Conservation (phyloP, 1,284 basidiomycete genomes). For the Chondrostereum purpureum region DNA sequence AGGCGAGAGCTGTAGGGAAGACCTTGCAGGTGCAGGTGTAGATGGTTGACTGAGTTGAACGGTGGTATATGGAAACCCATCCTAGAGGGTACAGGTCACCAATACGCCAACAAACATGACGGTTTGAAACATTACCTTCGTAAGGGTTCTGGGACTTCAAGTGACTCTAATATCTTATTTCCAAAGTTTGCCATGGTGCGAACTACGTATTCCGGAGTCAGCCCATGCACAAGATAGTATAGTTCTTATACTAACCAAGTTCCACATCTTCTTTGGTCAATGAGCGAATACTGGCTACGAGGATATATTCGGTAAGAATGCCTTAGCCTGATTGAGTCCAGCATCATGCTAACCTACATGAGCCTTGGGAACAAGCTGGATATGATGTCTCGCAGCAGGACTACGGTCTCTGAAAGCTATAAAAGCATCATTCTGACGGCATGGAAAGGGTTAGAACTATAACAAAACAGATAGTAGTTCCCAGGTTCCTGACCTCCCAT, state of each 20-base stretch:
- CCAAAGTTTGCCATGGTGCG: conserved; percentile 58
- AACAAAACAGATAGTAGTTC: background rate
- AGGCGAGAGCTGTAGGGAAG: conserved; percentile 53
- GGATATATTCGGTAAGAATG: background rate
- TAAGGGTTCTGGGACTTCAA: conserved; percentile 29
- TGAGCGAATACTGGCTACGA: conserved; percentile 42
- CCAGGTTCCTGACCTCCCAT: conserved; percentile 55
- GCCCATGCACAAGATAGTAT: background rate
- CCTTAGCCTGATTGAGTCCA: background rate
- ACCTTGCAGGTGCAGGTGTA: conserved; percentile 75
- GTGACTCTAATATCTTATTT: conserved; percentile 40
- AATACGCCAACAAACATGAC: conserved; percentile 2
- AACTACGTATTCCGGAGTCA: conserved; percentile 34
- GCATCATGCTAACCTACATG: conserved; percentile 44
- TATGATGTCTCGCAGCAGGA: conserved; percentile 55
- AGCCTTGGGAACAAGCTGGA: conserved; percentile 57
- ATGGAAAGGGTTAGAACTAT: background rate
- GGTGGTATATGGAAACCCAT: conserved; percentile 82
- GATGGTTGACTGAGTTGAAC: conserved; percentile 71
- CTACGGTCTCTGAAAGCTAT: conserved; percentile 60
- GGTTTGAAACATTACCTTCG: conserved; percentile 36
- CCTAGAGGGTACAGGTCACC: conserved; percentile 25
- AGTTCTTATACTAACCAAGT: conserved; percentile 34
- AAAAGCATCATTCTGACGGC: conserved; percentile 46
- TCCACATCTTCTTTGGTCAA: conserved; percentile 36